Evolutionary conservation across 495 filamentous ascomycete species (phyloP), one percentile per base, ranked within the genome.

Genomic region (Podospora bellae-mahoneyi): DNA sequence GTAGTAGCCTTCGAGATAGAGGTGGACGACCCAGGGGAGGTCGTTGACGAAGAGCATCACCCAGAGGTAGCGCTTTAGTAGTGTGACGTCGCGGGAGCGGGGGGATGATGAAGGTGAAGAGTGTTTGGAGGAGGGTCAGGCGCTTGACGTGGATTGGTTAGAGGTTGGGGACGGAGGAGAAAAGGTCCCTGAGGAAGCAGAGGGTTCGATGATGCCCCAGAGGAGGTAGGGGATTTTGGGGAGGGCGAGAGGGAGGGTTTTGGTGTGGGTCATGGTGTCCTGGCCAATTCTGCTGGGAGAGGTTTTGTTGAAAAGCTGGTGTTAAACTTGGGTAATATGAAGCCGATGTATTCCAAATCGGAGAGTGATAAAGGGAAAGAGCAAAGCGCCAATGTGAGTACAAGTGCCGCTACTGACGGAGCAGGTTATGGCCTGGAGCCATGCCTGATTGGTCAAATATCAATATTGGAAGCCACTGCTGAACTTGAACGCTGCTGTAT

Each of bases 31-130:
- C 19, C 55, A 58, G n/a, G 16, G 18, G n/a, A 58, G 55, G 23
- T 58, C 55, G n/a, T 4, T 20, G 55, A 58, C 13, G 5, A 58
- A 1, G 55, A 58, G 55, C 55, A 58, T 26, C 7, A 10, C n/a
- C 55, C 55, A 58, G 23, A 58, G 55, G 55, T 58, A 58, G n/a
- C 55, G 19, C 55, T 58, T 58, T n/a, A 23, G 3, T 15, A 58
- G 55, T 15, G 55, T 58, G 5, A n/a, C 5, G 55, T 58, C 55
- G 5, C n/a, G 23, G n/a, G 55, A 58, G 55, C 19, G 55, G 19
- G 5, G 5, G 4, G 55, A 58, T 58, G 55, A 19, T 19, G 23
- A 58, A 10, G 18, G 9, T 26, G n/a, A 26, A 58, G n/a, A 58
- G 55, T 0, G 55, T 3, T 18, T 26, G 23, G 55, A 58, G 55